Conservation (phyloP, 2,329 filamentous ascomycete genomes). For the Alternaria sp. region DNA sequence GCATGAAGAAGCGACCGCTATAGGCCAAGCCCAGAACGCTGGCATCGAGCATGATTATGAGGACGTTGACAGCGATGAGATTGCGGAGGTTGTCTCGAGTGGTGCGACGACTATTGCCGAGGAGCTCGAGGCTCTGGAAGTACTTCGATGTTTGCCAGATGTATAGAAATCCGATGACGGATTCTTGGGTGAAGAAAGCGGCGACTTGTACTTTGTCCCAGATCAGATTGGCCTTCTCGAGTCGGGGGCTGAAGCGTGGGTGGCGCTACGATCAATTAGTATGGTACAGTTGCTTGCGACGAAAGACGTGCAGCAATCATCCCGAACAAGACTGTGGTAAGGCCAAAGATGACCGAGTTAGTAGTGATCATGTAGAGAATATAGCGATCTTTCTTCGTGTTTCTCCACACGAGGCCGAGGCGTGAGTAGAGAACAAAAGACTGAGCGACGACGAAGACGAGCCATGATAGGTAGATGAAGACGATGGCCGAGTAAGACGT, state of each 20-base stretch:
- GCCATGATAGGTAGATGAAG: slow-evolving; percentile 61
- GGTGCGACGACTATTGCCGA: slow-evolving; percentile 16
- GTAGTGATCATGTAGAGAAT: slow-evolving; percentile 63
- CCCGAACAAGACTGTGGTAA: slow-evolving; percentile 60
- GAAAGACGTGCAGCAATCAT: slow-evolving; percentile 53
- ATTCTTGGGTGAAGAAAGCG: slow-evolving; percentile 50
- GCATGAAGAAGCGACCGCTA: slow-evolving; percentile 47
- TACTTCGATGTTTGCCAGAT: slow-evolving; percentile 58
- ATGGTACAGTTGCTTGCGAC: not conserved
- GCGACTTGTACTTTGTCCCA: slow-evolving; percentile 52
- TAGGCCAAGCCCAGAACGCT: slow-evolving; percentile 50
- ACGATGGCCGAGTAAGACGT: slow-evolving; percentile 48
- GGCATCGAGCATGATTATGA: slow-evolving; percentile 51
- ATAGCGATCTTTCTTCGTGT: slow-evolving; percentile 35
- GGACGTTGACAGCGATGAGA: slow-evolving; percentile 48
- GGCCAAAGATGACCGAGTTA: slow-evolving; percentile 60
- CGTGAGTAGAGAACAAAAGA: slow-evolving; percentile 67
- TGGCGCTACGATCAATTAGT: slow-evolving; percentile 22
- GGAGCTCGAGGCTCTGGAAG: slow-evolving; percentile 32
- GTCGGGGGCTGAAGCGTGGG: slow-evolving; percentile 13
- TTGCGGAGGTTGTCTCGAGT: slow-evolving; percentile 33
- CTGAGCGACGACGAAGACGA: slow-evolving; percentile 65
- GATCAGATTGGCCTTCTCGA: slow-evolving; percentile 15
- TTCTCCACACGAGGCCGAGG: slow-evolving; percentile 61
- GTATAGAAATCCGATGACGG: slow-evolving; percentile 52